These are phyloP conservation scores for Brassica incana DNA, from an alignment of 345 rosid species.

Conservation along the genomic window DNA sequence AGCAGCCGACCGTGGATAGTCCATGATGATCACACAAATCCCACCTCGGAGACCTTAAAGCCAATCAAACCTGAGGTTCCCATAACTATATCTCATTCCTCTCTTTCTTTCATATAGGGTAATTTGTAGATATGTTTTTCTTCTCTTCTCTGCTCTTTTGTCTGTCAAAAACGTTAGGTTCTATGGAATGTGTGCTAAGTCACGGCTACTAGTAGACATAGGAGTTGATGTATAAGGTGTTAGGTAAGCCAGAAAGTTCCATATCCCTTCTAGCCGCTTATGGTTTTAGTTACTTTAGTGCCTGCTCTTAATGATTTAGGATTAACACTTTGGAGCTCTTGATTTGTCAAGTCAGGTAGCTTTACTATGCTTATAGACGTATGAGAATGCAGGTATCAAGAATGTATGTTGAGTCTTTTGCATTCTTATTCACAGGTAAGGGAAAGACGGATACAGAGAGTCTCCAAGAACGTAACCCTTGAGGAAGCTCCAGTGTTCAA, in stretches of 20 bases:
- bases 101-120: not conserved
- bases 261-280: not conserved
- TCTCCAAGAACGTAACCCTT: constrained; percentile 40
- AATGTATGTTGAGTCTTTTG: constrained; percentile 4
- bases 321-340: not conserved
- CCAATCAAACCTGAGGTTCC: constrained; percentile 10
- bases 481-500: constrained; percentile 64
- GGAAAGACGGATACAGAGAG: constrained; percentile 40
- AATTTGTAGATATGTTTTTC: not conserved
- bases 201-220: constrained; percentile 1
- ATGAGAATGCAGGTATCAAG: not conserved
- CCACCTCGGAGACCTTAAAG: constrained; percentile 20
- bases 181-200: not conserved
- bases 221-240: constrained; percentile 1
- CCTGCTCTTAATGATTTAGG: not conserved
- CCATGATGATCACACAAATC: constrained; percentile 19
- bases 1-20: constrained; percentile 35
- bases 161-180: too few species aligned
- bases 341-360: not conserved
- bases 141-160: not conserved
- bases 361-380: not conserved
- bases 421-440: constrained; percentile 32
- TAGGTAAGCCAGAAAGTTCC: not conserved
- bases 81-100: constrained; percentile 13
- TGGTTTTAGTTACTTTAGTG: constrained; percentile 8